Evolutionary conservation across 805 yeast species (phyloP), one percentile per base, ranked within the genome.

Genomic region (Wickerhamiella allomyrinae): DNA sequence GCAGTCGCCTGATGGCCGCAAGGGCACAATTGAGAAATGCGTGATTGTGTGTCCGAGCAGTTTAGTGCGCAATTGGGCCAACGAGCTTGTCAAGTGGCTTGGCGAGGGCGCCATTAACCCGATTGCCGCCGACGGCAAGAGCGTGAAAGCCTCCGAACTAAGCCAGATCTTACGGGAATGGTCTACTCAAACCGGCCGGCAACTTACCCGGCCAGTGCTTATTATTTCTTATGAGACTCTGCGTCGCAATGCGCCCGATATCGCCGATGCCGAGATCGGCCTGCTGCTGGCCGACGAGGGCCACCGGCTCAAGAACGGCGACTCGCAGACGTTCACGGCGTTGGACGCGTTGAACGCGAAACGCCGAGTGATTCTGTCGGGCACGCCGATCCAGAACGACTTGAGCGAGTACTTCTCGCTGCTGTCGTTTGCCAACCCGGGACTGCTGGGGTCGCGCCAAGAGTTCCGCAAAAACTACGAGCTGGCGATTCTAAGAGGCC

Each of bases 361-460:
- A 39, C 69, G 98, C 54, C 70, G 98, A 44, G 96, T 89, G 7
- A 89, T 89, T 49, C 63, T 89, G 19, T 84, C 95, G 1, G 98
- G 98, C 29, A 89, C 98, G 0, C 98, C 98, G 0, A 87, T 89
- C 49, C 98, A 89, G 59, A 89, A 89, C 54, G 97, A 89, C 63
- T 66, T 89, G 27, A 79, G 94, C 0, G 98, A 89, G 61, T 89
- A 89, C 62, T 91, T 86, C 56, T 83, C 97, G 1, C 63, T 89
- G 40, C 65, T 91, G 46, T 83, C 78, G 53, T 89, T 89, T 65
- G 94, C 97, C 7, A 91, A 89, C 57, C 98, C 98, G 0, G 95
- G 95, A 0, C 70, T 84, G 29, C 63, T 91, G 36, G 98, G 98
- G 0, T 68, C 94, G 1, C 71, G 94, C 50, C 62, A 60, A 20